Evolutionary conservation across 2,329 filamentous ascomycete genomes (phyloP).

Genomic region (Fusarium bulbicola): DNA sequence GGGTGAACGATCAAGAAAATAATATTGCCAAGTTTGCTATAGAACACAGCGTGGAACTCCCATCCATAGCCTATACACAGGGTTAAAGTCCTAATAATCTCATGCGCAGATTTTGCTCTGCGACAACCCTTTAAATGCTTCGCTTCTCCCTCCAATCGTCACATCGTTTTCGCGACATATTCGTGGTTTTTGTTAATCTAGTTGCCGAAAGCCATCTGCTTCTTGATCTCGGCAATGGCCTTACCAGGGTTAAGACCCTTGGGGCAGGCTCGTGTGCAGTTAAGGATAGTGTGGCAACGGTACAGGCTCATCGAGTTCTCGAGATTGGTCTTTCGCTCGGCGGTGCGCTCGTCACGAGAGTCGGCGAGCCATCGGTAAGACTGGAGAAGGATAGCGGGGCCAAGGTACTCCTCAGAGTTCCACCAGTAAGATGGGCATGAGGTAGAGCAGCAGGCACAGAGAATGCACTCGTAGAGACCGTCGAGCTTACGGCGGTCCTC

Average conservation of each 20-base stretch:
- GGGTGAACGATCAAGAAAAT: slow-evolving; percentile 38
- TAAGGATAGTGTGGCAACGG: slow-evolving; percentile 98
- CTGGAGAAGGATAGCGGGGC: slow-evolving; percentile 94
- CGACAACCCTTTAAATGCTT: slow-evolving; percentile 33
- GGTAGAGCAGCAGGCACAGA: slow-evolving; percentile 98
- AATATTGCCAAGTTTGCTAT: slow-evolving; percentile 41
- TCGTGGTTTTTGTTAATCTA: slow-evolving; percentile 30
- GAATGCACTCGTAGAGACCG: slow-evolving; percentile 98
- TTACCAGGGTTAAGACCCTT: slow-evolving; percentile 97
- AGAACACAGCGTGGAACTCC: slow-evolving; percentile 42
- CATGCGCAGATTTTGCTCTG: slow-evolving; percentile 35
- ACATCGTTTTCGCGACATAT: slow-evolving; percentile 20
- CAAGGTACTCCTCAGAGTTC: slow-evolving; percentile 99
- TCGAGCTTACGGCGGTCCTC: slow-evolving; percentile 96
- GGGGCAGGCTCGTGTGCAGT: slow-evolving; percentile 97
- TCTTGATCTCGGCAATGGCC: slow-evolving; percentile 98
- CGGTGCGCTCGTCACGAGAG: slow-evolving; percentile 89
- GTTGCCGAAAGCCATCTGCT: slow-evolving; percentile 77
- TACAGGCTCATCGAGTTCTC: slow-evolving; percentile 99
- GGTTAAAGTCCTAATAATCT: slow-evolving; percentile 42
- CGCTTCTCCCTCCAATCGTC: slow-evolving; percentile 27
- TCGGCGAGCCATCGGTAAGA: slow-evolving; percentile 98
- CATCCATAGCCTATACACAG: slow-evolving; percentile 43
- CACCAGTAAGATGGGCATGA: slow-evolving; percentile 99
- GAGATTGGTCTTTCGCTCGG: slow-evolving; percentile 86